Evolutionary conservation across 208 protist species (phyloP), one percentile per base, ranked within the genome.

Genomic region (Trypanosoma brucei): DNA sequence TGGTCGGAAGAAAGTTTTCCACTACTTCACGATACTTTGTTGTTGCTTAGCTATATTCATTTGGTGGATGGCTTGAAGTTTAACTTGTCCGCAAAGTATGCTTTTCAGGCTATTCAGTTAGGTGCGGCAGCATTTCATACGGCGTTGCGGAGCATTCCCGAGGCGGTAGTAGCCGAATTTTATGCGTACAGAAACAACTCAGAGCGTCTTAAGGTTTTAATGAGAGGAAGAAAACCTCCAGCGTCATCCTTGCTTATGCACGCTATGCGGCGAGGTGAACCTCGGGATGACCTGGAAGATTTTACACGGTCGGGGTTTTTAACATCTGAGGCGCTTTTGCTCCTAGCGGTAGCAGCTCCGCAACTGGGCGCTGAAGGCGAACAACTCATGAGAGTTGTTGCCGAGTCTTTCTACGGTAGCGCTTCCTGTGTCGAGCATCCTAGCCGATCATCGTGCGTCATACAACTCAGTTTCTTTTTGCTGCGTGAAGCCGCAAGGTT

Each of bases 31-130:
- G 11, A 59, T 49, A 56, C 72, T 5, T 68, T 93, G 5, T 38
- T 82, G 1, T 59, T 73, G 22, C 70, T 93, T 22, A 81, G 75
- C 48, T 91, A 93, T 55, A 34, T 84, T 46, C 77, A 90, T 34
- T 66, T 93, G 13, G 36, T 81, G 6, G 62, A 84, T 55, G 76
- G 66, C 3, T 64, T 78, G 7, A 61, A 78, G 42, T 81, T 84
- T 68, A 69, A 72, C 31, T 9, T 78, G n/a, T 75, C 79, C 22
- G 78, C 84, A 56, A 45, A 76, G 46, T 93, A 93, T 71, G 83
- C 86, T 6, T 58, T 73, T 30, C 68, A 87, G 8, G 64, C 86
- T 8, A 3, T 93, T 13, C 64, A 77, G 45, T 52, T 84, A 40
- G 68, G 62, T 51, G 22, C 66, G 61, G 49, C 60, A 9, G 59